Evolutionary conservation across 768 basidiomycete genomes (phyloP).

Genomic region (Lentinula detonsa): DNA sequence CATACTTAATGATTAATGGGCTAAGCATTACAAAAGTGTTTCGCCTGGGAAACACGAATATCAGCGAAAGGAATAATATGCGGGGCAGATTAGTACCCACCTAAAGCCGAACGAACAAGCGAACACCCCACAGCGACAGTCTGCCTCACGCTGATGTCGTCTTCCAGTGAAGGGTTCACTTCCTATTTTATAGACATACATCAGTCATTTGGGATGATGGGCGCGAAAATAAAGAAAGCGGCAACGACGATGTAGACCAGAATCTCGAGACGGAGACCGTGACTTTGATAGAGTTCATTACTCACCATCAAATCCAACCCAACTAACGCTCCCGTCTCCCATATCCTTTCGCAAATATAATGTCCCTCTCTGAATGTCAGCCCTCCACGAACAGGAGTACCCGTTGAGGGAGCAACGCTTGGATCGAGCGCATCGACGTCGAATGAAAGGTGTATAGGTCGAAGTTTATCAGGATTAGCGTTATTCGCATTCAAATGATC

Average conservation of each 20-base stretch:
- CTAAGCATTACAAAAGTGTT: slow-evolving; percentile 27
- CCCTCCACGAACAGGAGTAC: slow-evolving; percentile 92
- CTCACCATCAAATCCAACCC: slow-evolving; percentile 90
- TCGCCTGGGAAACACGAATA: slow-evolving; percentile 25
- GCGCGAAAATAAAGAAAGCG: too few species aligned
- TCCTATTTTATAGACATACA: slow-evolving; percentile 43
- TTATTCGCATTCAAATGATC: slow-evolving; percentile 40
- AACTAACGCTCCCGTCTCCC: slow-evolving; percentile 89
- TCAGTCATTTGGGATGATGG: too few species aligned
- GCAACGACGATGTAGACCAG: too few species aligned
- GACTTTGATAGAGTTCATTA: not conserved
- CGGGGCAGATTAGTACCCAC: slow-evolving; percentile 32
- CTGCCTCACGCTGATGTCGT: slow-evolving; percentile 67
- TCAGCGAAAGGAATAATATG: not conserved
- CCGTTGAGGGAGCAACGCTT: slow-evolving; percentile 91
- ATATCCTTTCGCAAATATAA: slow-evolving; percentile 90
- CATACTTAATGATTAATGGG: too few species aligned
- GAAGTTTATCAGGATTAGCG: slow-evolving; percentile 78
- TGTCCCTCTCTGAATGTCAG: slow-evolving; percentile 98
- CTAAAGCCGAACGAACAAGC: slow-evolving; percentile 74
- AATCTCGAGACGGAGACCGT: too few species aligned
- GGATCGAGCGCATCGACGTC: slow-evolving; percentile 96
- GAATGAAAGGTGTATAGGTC: slow-evolving; percentile 92
- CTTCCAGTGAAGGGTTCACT: slow-evolving; percentile 91
- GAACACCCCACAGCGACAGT: slow-evolving; percentile 91